Base-by-base conservation (phyloP, 768 basidiomycete genomes). In the Mycena alexandri region DNA sequence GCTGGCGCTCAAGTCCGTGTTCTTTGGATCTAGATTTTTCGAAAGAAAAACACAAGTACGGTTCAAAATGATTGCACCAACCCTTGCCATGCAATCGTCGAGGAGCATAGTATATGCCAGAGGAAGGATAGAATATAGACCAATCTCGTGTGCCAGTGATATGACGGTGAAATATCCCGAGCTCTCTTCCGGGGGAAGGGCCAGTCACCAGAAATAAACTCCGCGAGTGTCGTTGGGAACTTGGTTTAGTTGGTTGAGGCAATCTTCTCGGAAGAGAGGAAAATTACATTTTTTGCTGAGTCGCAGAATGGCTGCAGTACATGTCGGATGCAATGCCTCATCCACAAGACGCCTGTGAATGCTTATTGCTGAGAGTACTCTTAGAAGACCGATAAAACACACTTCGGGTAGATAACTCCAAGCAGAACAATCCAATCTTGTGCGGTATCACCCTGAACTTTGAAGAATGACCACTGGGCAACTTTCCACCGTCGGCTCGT, bases 351-450 rank as follows among this genome's bases (percentile, higher is more conserved):
- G 29, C 29, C 29, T 29, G 29, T 29, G 29, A n/a, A 42, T 43
- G 41, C 42, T 29, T 29, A 29, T 29, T 29, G 29, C 6, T 11
- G 17, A n/a, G 19, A 9, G 8, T 38, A 47, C 16, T 6, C 38
- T 14, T 41, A 21, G 53, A 21, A 16, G 17, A 13, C 22, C 7
- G 22, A 51, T 41, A 16, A 33, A 9, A 22, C 51, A 46, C 11
- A 63, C 61, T 54, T 44, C 17, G 61, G 51, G 33, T 63, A 78
- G 3, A 83, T 70, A 2, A 79, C 81, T 54, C 75, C 76, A 9
- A 82, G 73, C 54, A 83, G 80, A 44, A 66, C 74, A 7, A 58
- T 65, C 73, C 81, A 76, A 61, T 82, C 81, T 53, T 75, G 67
- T 5, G 76, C 69, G 0, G 74, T 67, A 68, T 82, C 82, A 17